Percentiles rank a stretch among this genome's conserved stretches.
phyloP scores from a whole-genome alignment of 306 rosid genomes.

The Vigna trinervia region DNA sequence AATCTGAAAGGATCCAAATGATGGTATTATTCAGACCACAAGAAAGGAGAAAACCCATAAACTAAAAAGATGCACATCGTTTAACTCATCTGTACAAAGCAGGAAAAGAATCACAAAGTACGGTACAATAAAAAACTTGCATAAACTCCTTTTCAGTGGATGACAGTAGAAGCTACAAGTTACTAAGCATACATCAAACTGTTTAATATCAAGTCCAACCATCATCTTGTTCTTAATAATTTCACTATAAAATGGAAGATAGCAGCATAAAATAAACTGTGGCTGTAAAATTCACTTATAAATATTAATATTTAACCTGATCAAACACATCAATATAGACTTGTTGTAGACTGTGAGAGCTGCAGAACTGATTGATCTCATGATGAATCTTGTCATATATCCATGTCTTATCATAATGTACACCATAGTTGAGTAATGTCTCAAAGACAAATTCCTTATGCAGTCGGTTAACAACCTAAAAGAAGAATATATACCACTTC shows the following conservation, averaged over 20 bases:
- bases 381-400: conserved; percentile 96
- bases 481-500: conserved; percentile 32
- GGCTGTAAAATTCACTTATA: neutral
- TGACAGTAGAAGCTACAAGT: conserved; percentile 33
- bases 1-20: conserved; percentile 61
- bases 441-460: conserved; percentile 76
- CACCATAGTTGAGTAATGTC: conserved; percentile 84
- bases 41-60: conserved; percentile 20
- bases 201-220: conserved; percentile 2
- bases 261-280: conserved; percentile 23
- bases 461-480: conserved; percentile 88
- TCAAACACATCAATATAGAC: conserved; percentile 96
- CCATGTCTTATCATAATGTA: conserved; percentile 90
- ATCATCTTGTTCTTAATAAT: conserved; percentile 31
- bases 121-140: conserved; percentile 8
- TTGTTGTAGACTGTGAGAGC: conserved; percentile 83
- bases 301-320: conserved; percentile 59
- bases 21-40: neutral
- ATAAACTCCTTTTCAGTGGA: conserved; percentile 32
- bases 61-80: conserved; percentile 6
- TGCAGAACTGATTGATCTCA: conserved; percentile 93
- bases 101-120: conserved; percentile 27
- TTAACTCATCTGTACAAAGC: neutral
- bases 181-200: conserved; percentile 3
- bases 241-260: neutral